phyloP scores from a whole-genome alignment of 2,329 filamentous ascomycete species.

The Chaetomiaceae sp. region DNA sequence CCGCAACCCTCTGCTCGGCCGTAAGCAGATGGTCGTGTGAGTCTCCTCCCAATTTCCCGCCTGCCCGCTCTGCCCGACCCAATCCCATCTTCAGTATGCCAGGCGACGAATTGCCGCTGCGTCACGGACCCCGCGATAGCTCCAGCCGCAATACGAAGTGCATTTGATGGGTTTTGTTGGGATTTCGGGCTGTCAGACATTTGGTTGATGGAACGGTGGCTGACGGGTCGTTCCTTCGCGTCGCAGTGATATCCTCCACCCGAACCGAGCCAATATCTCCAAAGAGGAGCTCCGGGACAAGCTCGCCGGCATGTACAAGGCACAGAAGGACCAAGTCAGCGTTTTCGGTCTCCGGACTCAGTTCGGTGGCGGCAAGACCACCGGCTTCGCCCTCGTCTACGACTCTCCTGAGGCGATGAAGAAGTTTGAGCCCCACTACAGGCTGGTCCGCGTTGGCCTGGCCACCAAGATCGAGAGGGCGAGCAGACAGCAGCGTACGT shows the following conservation, averaged over 20 bases:
- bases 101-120: neutral
- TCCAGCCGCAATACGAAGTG: neutral
- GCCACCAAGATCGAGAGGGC: constrained; percentile 95
- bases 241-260: constrained; percentile 95
- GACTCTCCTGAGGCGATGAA: constrained; percentile 97
- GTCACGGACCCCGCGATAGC: neutral
- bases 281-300: constrained; percentile 98
- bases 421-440: constrained; percentile 99
- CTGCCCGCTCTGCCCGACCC: constrained; percentile 6
- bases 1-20: constrained; percentile 96
- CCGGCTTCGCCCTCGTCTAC: constrained; percentile 97
- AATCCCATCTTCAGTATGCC: neutral
- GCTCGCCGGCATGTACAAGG: constrained; percentile 95
- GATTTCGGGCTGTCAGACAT: neutral
- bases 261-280: constrained; percentile 95
- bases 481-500: constrained; percentile 98
- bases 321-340: constrained; percentile 93
- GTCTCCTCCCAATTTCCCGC: constrained; percentile 37
- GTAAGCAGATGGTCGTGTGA: constrained; percentile 99
- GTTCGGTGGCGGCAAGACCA: constrained; percentile 99
- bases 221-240: constrained; percentile 17
- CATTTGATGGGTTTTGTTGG: neutral
- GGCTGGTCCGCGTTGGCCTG: constrained; percentile 87
- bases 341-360: constrained; percentile 98
- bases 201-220: constrained; percentile 14